Percentiles rank a stretch among this genome's conserved stretches.
These are phyloP conservation scores for Solanum clarkiae DNA, from an alignment of 257 asterid genomes.

Conservation along the genomic window DNA sequence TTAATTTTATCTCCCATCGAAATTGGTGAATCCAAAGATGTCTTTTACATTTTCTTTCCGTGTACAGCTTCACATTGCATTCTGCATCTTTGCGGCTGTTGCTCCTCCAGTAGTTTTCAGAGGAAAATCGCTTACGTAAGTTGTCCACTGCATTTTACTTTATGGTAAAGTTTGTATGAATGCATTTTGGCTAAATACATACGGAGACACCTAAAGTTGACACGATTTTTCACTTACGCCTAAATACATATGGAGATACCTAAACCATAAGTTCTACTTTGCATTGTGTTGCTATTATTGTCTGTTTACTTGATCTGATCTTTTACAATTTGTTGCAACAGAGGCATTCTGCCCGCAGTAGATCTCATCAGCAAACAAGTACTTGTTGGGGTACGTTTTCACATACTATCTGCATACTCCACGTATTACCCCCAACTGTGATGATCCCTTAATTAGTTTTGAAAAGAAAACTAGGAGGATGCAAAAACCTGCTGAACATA, in stretches of 20 bases:
- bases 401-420: not conserved
- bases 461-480: not conserved
- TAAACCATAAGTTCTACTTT: too few species aligned
- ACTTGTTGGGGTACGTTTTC: slow-evolving; percentile 75
- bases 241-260: too few species aligned
- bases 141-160: not conserved
- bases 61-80: slow-evolving; percentile 81
- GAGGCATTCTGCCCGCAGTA: slow-evolving; percentile 91
- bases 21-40: not conserved
- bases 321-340: slow-evolving; percentile 20
- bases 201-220: too few species aligned
- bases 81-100: slow-evolving; percentile 86
- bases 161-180: not conserved
- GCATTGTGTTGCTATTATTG: not conserved
- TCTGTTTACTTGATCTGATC: not conserved
- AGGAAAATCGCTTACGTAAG: slow-evolving; percentile 94
- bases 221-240: too few species aligned
- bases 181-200: not conserved
- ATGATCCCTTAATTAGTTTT: not conserved
- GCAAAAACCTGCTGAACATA: not conserved
- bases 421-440: not conserved
- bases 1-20: not conserved
- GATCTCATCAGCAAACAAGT: slow-evolving; percentile 67
- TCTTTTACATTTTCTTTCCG: slow-evolving; percentile 4
- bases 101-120: slow-evolving; percentile 97